These are phyloP conservation scores for Coniferiporia weirii DNA, from an alignment of 1,284 basidiomycete species.

Conservation along the genomic window DNA sequence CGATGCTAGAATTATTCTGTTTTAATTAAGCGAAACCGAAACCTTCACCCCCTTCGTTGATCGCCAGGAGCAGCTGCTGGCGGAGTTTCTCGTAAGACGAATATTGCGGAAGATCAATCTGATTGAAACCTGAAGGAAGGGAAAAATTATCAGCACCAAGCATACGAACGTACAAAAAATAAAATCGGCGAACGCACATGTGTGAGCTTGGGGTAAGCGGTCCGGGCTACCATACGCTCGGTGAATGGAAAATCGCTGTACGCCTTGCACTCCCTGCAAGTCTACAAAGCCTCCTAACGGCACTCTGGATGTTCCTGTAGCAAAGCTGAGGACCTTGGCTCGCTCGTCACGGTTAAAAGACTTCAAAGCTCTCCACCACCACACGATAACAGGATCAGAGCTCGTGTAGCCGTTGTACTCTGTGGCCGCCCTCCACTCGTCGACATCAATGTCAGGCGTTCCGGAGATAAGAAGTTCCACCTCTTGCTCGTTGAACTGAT, in stretches of 20 bases:
- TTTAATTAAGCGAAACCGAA: conserved; percentile 71
- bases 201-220: conserved; percentile 86
- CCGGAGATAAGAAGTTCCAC: conserved; percentile 97
- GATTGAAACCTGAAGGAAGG: conserved; percentile 59
- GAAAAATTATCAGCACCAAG: conserved; percentile 9
- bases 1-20: neutral
- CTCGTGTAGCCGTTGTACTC: conserved; percentile 85
- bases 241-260: conserved; percentile 96
- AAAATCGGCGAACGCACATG: conserved; percentile 51
- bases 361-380: conserved; percentile 99
- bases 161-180: neutral
- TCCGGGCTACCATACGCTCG: conserved; percentile 84
- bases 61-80: conserved; percentile 81
- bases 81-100: conserved; percentile 92
- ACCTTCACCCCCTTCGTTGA: conserved; percentile 90
- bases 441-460: conserved; percentile 97
- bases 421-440: conserved; percentile 95
- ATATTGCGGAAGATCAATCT: conserved; percentile 88
- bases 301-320: conserved; percentile 91
- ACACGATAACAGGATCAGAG: conserved; percentile 91
- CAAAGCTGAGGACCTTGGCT: conserved; percentile 95
- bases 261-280: conserved; percentile 90
- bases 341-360: conserved; percentile 96
- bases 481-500: conserved; percentile 94
- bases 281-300: conserved; percentile 92